Percentiles rank a stretch among this genome's conserved stretches.
Evolutionary conservation across 1,139 yeast genomes (phyloP).

Genomic region (Debaryomyces robertsiae): DNA sequence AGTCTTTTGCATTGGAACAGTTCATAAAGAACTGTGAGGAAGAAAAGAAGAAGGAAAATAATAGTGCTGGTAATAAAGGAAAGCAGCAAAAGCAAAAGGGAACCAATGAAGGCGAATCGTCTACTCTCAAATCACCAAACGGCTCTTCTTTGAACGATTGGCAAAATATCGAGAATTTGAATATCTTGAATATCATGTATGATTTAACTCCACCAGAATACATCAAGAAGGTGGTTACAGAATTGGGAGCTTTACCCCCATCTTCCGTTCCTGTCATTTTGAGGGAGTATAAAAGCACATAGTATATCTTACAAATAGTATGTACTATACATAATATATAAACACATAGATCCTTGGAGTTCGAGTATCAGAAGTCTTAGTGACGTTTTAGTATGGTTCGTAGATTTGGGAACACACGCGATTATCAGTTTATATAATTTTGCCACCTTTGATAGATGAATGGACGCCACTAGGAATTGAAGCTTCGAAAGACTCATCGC

Average conservation of each 20-base stretch:
- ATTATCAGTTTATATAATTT: background rate
- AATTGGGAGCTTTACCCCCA: constrained; percentile 94
- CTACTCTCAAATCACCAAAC: constrained; percentile 13
- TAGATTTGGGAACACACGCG: background rate
- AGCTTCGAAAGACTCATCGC: too few species aligned
- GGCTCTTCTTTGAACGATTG: constrained; percentile 58
- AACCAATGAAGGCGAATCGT: constrained; percentile 18
- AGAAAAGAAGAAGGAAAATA: constrained; percentile 21
- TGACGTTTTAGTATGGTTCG: too few species aligned
- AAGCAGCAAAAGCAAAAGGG: constrained; percentile 26
- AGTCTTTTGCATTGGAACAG: constrained; percentile 67
- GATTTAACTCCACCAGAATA: constrained; percentile 95
- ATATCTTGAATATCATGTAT: constrained; percentile 82
- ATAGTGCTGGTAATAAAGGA: constrained; percentile 16
- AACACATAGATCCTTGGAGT: too few species aligned
- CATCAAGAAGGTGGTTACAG: constrained; percentile 93
- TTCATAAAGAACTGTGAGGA: constrained; percentile 52
- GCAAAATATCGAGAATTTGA: constrained; percentile 64
- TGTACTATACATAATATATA: too few species aligned
- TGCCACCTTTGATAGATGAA: constrained; percentile 1
- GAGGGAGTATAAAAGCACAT: constrained; percentile 78
- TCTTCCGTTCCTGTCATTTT: constrained; percentile 95
- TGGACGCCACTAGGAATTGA: too few species aligned
- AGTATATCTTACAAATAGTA: too few species aligned
- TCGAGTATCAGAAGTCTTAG: too few species aligned